Conservation (phyloP, 768 basidiomycete genomes). For the Cyclocybe aegerita region DNA sequence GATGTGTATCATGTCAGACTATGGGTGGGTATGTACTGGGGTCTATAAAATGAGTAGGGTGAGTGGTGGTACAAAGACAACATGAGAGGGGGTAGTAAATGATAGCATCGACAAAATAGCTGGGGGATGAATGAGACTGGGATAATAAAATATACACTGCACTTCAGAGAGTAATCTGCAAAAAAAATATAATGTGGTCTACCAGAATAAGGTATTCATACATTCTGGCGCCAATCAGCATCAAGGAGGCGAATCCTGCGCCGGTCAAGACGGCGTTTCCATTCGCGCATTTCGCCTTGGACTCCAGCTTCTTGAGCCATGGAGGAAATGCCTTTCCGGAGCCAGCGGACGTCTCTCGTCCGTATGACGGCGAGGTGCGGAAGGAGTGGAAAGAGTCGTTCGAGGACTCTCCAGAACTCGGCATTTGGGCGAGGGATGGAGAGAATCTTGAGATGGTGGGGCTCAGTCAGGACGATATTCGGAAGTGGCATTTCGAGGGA, state of each 20-base stretch:
- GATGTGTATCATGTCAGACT: no score
- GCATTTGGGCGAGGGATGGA: constrained; percentile 74
- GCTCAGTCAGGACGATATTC: constrained; percentile 30
- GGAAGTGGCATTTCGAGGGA: constrained; percentile 75
- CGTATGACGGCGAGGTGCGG: constrained; percentile 59
- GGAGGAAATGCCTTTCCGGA: constrained; percentile 62
- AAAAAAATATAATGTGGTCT: neutral
- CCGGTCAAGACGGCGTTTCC: constrained; percentile 61
- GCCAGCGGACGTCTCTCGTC: constrained; percentile 70
- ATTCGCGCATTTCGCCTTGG: constrained; percentile 78
- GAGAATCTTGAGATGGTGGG: constrained; percentile 56
- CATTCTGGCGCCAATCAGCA: constrained; percentile 63
- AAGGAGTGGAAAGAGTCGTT: constrained; percentile 52
- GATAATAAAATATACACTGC: neutral
- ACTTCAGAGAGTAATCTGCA: neutral
- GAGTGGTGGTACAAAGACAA: neutral
- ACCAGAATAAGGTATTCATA: constrained; percentile 8
- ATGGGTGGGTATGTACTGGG: no score
- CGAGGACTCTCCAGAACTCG: constrained; percentile 57
- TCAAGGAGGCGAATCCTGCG: constrained; percentile 66
- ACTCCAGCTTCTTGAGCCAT: constrained; percentile 73
- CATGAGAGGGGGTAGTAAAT: neutral
- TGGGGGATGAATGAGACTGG: neutral
- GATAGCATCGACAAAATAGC: neutral
- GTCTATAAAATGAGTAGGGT: neutral